phyloP scores from a whole-genome alignment of 2,329 filamentous ascomycete species.

The Lecanicillium sp. region DNA sequence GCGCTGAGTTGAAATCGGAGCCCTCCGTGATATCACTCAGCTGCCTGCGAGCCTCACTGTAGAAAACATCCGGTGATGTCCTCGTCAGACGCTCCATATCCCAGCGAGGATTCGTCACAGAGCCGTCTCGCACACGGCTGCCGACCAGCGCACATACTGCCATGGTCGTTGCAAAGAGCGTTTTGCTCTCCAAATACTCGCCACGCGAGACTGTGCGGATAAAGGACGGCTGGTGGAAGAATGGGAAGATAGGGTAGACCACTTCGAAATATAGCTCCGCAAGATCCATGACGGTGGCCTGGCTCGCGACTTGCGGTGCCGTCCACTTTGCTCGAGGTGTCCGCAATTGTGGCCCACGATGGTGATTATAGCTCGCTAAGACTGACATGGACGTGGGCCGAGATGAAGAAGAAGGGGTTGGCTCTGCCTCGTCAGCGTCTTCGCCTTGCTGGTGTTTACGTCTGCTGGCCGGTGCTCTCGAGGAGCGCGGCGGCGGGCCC shows the following conservation, averaged over 20 bases:
- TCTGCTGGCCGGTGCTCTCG: not conserved
- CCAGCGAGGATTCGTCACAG: conserved; percentile 28
- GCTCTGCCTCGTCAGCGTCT: not conserved
- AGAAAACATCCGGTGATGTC: conserved; percentile 14
- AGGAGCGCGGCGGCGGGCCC: not conserved
- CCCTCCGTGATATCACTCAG: conserved; percentile 7
- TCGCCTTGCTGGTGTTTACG: not conserved
- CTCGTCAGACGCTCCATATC: conserved; percentile 32
- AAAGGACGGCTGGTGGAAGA: conserved; percentile 40
- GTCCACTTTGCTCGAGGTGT: no score
- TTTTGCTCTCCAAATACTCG: conserved; percentile 32
- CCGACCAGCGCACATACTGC: conserved; percentile 41
- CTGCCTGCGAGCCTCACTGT: conserved; percentile 12
- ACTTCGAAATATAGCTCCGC: conserved; percentile 42
- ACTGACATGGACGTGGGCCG: no score
- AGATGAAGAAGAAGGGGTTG: no score
- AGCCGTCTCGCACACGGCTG: conserved; percentile 39
- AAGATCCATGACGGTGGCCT: conserved; percentile 27
- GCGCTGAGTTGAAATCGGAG: conserved; percentile 11
- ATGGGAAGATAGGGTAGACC: conserved; percentile 44
- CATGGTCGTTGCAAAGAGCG: conserved; percentile 42
- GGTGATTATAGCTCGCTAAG: not conserved
- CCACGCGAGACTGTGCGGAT: conserved; percentile 27
- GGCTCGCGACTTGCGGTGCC: conserved; percentile 11
- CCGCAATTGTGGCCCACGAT: no score